phyloP scores from a whole-genome alignment of 140 eudicot genomes.

The Oenanthe javanica region DNA sequence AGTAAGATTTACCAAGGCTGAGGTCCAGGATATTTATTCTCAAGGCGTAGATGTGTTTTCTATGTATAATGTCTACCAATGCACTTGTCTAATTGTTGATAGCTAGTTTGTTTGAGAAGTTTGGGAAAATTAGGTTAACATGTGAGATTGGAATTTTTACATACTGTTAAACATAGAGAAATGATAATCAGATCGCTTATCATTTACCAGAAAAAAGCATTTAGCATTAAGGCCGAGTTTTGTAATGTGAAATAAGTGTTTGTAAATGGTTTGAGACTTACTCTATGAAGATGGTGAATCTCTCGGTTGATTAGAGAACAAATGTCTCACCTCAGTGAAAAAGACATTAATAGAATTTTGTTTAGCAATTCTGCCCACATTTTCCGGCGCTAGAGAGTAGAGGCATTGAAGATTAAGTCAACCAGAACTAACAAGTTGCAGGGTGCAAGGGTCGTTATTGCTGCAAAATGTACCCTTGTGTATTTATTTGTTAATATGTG shows the following conservation, averaged over 20 bases:
- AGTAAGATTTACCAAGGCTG: not conserved
- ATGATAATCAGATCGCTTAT: not conserved
- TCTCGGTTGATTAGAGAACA: not conserved
- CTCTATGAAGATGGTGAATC: not conserved
- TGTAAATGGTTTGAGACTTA: not conserved
- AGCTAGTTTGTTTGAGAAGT: not conserved
- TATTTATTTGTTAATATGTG: not conserved
- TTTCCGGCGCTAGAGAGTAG: not conserved
- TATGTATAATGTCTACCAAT: not conserved
- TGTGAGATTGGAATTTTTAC: not conserved
- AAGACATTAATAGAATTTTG: not conserved
- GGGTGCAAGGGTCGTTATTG: not conserved
- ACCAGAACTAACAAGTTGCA: not conserved
- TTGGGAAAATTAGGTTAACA: not conserved
- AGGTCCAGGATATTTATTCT: not conserved
- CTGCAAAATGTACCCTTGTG: not conserved
- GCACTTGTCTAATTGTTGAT: not conserved
- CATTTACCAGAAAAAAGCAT: not conserved
- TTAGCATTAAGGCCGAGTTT: not conserved
- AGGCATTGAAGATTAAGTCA: not conserved
- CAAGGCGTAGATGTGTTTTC: not conserved
- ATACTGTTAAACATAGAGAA: not conserved
- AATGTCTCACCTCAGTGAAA: not conserved
- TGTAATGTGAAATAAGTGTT: not conserved
- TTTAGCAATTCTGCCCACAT: not conserved